Evolutionary conservation across 2,329 filamentous ascomycete species (phyloP), one percentile per base, ranked within the genome.

Genomic region (Aspergillus unguis): DNA sequence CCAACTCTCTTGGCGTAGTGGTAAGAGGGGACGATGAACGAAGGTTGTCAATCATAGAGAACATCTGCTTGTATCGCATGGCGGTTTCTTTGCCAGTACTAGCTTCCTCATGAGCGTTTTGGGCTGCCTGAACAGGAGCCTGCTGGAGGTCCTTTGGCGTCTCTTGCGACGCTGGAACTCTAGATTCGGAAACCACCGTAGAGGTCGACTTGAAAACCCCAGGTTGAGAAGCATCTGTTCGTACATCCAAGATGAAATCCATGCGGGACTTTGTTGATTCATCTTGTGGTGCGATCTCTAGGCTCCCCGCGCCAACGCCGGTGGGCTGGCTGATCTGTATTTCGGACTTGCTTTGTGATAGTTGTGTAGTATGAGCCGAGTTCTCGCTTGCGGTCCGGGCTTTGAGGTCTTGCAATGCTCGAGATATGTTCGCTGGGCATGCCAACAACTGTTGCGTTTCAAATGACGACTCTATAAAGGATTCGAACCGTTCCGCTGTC

Each of bases 391-490:
- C 77, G 2, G 79, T 74, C 48, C 81, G 76, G 1, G 79, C 71
- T n/a, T 79, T 77, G 9, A 91, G 70, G 11, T 80, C 80, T 27
- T 80, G 75, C 32, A 96, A 74, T 1, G 85, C 80, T 2, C 76
- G 70, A 60, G 84, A 83, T 4, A 96, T 75, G 29, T 75, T 75
- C 8, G 80, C 70, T 0, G 90, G 87, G 68, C 89, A 92, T 26
- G 81, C 72, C 1, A 90, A 64, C 4, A 73, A 72, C 3, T 82
- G 75, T 36, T 81, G 78, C 11, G 80, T 73, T 23, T 84, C 84
- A 63, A 90, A 90, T 0, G 85, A 80, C 0, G 71, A 66, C 59
- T 91, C 92, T 90, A 90, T 96, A 56, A 81, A 77, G 11, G 70
- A 64, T 27, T 85, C 75, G 2, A 83, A 79, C 3, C 65, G 65